These are phyloP conservation scores for Saturnispora bothae DNA, from an alignment of 805 yeast species.

Conservation along the genomic window DNA sequence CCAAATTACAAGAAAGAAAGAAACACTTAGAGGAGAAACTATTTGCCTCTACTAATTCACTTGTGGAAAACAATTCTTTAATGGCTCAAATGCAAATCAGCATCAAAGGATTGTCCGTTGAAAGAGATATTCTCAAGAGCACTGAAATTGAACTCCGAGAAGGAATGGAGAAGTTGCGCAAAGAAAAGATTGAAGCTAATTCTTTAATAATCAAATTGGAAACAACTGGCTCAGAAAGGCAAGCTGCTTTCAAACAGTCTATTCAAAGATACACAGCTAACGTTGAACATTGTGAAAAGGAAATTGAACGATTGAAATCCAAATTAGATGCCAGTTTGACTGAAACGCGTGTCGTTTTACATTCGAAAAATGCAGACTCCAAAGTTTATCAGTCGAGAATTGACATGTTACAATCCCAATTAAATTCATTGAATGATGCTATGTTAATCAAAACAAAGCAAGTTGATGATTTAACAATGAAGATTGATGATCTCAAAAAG, in stretches of 20 bases:
- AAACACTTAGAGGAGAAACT: conserved; percentile 39
- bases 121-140: conserved; percentile 39
- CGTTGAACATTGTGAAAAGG: conserved; percentile 38
- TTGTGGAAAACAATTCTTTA: conserved; percentile 40
- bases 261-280: conserved; percentile 39
- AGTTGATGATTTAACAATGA: conserved; percentile 31
- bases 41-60: conserved; percentile 41
- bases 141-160: conserved; percentile 39
- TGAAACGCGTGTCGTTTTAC: conserved; percentile 42
- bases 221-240: conserved; percentile 50
- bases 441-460: conserved; percentile 31
- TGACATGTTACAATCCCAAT: conserved; percentile 39
- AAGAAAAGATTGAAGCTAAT: conserved; percentile 51
- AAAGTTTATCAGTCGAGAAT: conserved; percentile 51
- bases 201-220: conserved; percentile 52
- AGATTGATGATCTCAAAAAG: conserved; percentile 27
- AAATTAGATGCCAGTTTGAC: conserved; percentile 36
- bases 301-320: conserved; percentile 33
- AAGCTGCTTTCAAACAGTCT: conserved; percentile 37
- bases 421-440: conserved; percentile 32
- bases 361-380: conserved; percentile 46
- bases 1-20: conserved; percentile 32
- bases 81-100: conserved; percentile 36
- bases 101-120: conserved; percentile 41
- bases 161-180: conserved; percentile 42